Evolutionary conservation across 148 eudicot genomes (phyloP), one percentile per base, ranked within the genome.

Genomic region (Camellia lanceoleosa): DNA sequence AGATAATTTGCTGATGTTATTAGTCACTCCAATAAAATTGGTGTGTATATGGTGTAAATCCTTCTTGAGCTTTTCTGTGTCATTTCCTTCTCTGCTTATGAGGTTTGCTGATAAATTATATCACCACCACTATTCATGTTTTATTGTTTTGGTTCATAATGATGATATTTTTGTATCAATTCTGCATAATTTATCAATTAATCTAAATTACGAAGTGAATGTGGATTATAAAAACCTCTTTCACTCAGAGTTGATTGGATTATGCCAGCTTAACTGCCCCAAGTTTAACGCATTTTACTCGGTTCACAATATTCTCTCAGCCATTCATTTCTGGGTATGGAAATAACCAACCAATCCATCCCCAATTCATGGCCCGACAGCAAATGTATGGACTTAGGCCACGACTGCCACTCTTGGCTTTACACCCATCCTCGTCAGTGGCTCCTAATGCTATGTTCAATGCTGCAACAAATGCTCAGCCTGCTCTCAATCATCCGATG

Each of bases 371-470:
- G 61, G 61, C 61, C 3, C 1, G 61, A 10, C 61, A 58, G 16
- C 85, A 82, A 41, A 87, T 90, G 95, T 91, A 84, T 81, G 91
- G 94, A 20, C 91, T 92, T 67, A 91, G 97, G n/a, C 92, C 92
- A 1, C 89, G 95, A 61, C 84, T 90, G 71, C 97, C 97, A 19
- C 92, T 90, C 51, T 89, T 95, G 14, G 91, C 94, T 66, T 87
- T 92, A 75, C 90, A 92, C 76, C 92, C 95, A 62, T 85, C 95
- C 11, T 81, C 97, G 3, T 85, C 97, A 7, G 82, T 85, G 54
- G 66, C 92, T 60, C 85, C 89, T 66, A 86, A 77, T 81, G 77
- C 78, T 44, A 84, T 88, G 90, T 92, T 87, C 68, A 84, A 83
- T 71, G 77, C 87, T 43, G 80, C 89, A 68, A 87, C 88, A 66